A percentile compares a stretch with the other conserved stretches of the same genome.
phyloP scores from a whole-genome alignment of 139 green algal genomes.

The Chlorella sp. region DNA sequence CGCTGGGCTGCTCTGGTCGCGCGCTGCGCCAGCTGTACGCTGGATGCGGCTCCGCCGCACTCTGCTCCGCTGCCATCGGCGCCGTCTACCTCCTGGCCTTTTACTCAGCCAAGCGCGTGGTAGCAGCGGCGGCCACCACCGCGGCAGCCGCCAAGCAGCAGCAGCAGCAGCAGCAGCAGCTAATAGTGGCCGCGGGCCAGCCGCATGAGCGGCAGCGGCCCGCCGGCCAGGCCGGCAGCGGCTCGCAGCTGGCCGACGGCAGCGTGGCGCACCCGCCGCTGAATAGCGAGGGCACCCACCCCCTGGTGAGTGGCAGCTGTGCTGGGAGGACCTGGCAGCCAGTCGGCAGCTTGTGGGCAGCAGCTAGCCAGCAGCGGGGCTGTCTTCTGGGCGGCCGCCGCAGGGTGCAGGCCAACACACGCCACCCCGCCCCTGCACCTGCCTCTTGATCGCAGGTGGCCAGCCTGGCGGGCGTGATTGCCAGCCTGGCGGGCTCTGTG shows the following conservation, averaged over 20 bases:
- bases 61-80: constrained; percentile 64
- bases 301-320: background rate
- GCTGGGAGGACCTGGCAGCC: no score
- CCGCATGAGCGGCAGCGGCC: background rate
- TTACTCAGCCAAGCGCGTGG: constrained; percentile 38
- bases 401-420: no score
- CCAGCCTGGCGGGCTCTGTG: constrained; percentile 34
- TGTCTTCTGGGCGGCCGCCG: no score
- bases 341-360: no score
- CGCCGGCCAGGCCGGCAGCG: background rate
- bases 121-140: background rate
- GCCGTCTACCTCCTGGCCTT: constrained; percentile 67
- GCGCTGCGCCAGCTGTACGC: constrained; percentile 56
- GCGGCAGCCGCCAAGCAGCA: constrained; percentile 7
- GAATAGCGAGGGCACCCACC: constrained; percentile 31
- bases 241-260: constrained; percentile 11
- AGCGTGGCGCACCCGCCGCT: background rate
- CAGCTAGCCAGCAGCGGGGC: no score
- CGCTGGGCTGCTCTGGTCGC: background rate
- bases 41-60: constrained; percentile 53
- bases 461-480: constrained; percentile 29
- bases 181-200: background rate
- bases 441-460: background rate
- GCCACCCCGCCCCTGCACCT: no score
- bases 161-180: background rate